Conservation (phyloP, 306 rosid species). For the Acacia confusa region DNA sequence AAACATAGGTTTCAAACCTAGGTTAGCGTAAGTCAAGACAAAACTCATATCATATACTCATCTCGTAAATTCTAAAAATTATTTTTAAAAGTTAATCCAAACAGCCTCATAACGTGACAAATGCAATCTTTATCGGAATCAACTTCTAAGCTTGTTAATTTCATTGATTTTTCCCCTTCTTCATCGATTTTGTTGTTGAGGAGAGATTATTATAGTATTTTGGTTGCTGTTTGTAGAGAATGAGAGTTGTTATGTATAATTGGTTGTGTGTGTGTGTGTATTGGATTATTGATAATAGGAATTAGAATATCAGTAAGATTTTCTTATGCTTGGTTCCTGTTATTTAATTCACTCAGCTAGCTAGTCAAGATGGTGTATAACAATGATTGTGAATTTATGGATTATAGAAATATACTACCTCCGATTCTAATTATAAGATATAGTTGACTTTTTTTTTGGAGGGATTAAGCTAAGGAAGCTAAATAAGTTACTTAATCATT, state of each 20-base stretch:
- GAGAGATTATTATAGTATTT: neutral
- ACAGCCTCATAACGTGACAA: no score
- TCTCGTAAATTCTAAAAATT: no score
- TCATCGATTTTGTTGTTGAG: conserved; percentile 10
- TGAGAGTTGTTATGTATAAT: neutral
- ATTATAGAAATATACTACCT: neutral
- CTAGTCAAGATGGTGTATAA: neutral
- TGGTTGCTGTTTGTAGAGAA: neutral
- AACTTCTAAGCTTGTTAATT: conserved; percentile 3
- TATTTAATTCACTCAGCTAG: neutral
- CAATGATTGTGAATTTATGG: neutral
- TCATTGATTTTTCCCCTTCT: neutral
- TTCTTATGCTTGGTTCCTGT: neutral
- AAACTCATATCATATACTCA: no score
- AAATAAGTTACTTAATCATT: no score
- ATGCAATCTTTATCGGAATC: conserved; percentile 11
- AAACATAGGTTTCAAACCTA: no score
- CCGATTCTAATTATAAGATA: no score
- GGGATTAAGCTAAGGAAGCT: no score
- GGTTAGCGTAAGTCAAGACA: no score
- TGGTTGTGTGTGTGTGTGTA: neutral
- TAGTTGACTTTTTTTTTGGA: no score
- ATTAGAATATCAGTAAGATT: neutral
- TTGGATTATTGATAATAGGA: conserved; percentile 1
- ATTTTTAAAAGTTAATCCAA: no score